Conservation (phyloP, 2,329 filamentous ascomycete genomes). For the Hypoxylon sp. region DNA sequence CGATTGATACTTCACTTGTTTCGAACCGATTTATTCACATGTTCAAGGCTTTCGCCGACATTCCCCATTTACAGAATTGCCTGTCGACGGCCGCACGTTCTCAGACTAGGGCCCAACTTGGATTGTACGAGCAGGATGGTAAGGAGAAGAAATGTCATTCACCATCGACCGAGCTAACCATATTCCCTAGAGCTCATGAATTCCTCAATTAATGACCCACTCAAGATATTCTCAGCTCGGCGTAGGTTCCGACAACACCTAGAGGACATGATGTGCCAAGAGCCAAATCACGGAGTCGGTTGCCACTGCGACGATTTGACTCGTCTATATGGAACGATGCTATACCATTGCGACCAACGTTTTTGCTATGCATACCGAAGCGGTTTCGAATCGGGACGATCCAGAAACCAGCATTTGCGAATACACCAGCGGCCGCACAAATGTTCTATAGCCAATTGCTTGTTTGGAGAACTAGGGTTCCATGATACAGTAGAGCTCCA, state of each 20-base stretch:
- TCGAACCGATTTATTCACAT: conserved; percentile 3
- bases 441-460: conserved; percentile 17
- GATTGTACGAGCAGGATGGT: conserved; percentile 15
- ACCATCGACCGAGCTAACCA: background rate
- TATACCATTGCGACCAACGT: conserved; percentile 32
- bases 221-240: conserved; percentile 18
- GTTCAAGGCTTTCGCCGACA: conserved; percentile 10
- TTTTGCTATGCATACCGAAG: conserved; percentile 31
- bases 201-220: conserved; percentile 15
- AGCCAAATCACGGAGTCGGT: background rate
- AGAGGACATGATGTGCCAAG: conserved; percentile 16
- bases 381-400: conserved; percentile 16
- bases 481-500: conserved; percentile 11
- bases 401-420: conserved; percentile 15
- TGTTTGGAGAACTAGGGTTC: conserved; percentile 34
- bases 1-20: background rate
- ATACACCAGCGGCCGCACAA: conserved; percentile 28
- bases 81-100: conserved; percentile 12
- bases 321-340: conserved; percentile 21
- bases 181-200: background rate
- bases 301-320: conserved; percentile 18
- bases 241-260: conserved; percentile 18
- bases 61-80: conserved; percentile 6
- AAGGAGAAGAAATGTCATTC: background rate
- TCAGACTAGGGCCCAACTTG: conserved; percentile 10